These are phyloP conservation scores for Leptographium galeiforme DNA, from an alignment of 2,329 filamentous ascomycete species.

Conservation along the genomic window DNA sequence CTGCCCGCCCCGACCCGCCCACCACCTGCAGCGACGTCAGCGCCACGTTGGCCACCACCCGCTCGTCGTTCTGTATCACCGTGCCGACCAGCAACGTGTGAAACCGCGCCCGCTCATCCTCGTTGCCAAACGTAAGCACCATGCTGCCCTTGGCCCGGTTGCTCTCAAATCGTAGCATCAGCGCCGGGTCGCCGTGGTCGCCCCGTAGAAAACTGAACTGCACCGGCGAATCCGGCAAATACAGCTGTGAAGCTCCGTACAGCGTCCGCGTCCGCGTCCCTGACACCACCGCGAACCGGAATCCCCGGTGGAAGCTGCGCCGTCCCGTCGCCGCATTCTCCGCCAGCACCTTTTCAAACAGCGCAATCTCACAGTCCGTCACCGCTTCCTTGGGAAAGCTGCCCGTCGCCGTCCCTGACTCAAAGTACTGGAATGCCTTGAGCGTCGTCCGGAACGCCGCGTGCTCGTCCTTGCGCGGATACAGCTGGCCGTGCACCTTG, in stretches of 20 bases:
- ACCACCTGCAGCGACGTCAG: constrained; percentile 40
- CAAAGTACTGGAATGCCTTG: constrained; percentile 68
- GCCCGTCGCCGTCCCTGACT: constrained; percentile 53
- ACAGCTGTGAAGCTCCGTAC: constrained; percentile 59
- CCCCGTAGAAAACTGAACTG: constrained; percentile 66
- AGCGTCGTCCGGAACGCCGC: constrained; percentile 57
- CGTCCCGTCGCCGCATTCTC: constrained; percentile 60
- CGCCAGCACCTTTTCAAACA: constrained; percentile 60
- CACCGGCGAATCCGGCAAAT: constrained; percentile 52
- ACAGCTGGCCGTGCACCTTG: constrained; percentile 60
- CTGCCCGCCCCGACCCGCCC: constrained; percentile 28
- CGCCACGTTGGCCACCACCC: constrained; percentile 55
- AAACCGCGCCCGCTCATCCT: constrained; percentile 56
- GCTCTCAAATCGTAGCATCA: constrained; percentile 59
- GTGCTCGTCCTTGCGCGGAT: constrained; percentile 54
- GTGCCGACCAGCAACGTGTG: constrained; percentile 64
- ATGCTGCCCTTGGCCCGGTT: constrained; percentile 54
- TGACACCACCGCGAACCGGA: constrained; percentile 65
- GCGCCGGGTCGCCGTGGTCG: constrained; percentile 55
- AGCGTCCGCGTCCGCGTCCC: constrained; percentile 64
- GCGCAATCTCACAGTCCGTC: constrained; percentile 53
- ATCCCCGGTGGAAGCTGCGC: constrained; percentile 64
- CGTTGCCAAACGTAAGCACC: constrained; percentile 63
- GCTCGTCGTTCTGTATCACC: constrained; percentile 52
- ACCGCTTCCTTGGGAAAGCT: constrained; percentile 66